Evolutionary conservation across 352 stramenopile species (phyloP), one percentile per base, ranked within the genome.

Genomic region (Phytopythium helicoides): DNA sequence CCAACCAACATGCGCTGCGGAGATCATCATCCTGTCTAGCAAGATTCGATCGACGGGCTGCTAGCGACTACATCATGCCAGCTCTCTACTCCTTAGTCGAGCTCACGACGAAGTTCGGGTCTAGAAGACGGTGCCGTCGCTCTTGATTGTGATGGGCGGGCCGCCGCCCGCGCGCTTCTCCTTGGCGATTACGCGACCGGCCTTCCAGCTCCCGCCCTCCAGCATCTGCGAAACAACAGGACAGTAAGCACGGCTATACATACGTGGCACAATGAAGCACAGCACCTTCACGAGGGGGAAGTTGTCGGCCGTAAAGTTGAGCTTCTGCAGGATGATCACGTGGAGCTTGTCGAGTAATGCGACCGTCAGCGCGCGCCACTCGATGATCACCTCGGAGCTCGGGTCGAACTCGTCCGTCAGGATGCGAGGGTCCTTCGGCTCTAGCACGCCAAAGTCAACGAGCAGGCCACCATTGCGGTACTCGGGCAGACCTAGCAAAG

Each of bases 81-180:
- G n/a, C n/a, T n/a, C 39, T 46, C 39, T 46, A 46, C 28, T 46
- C 37, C n/a, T n/a, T n/a, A n/a, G n/a, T n/a, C n/a, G n/a, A n/a
- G n/a, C n/a, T n/a, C n/a, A n/a, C n/a, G n/a, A n/a, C n/a, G n/a
- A n/a, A n/a, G n/a, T n/a, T n/a, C 36, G 31, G 1, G 47, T 25
- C 44, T 67, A 95, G 60, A 95, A 95, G 31, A 95, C 77, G 9
- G 83, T 95, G 42, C 86, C 83, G 47, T 95, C 86, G 62, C 86
- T 95, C 50, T 91, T 82, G 59, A 95, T 95, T 47, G 74, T 76
- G 48, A 95, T 92, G 34, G 85, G 85, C 10, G 85, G 83, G 2
- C 78, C 80, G 14, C 83, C 76, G 26, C 86, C 73, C 1, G 77
- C 61, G 18, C 83, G 71, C 57, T 87, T 87, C 55, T 81, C 73